phyloP scores from a whole-genome alignment of 805 yeast species.

The Kazachstania bromeliacearum region DNA sequence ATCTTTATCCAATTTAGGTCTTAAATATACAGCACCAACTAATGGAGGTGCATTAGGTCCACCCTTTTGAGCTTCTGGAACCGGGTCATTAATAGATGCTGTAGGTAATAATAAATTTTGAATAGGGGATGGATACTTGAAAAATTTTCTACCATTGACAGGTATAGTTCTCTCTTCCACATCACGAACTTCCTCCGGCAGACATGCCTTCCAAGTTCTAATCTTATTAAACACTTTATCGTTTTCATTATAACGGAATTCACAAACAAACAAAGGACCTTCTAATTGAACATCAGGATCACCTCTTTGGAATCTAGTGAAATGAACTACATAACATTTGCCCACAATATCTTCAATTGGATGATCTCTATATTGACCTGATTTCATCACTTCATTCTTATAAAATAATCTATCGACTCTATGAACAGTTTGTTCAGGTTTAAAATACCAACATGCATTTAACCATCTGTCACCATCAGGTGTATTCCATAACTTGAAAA shows the following conservation, averaged over 20 bases:
- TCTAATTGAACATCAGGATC: conserved; percentile 77
- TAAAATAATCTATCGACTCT: conserved; percentile 81
- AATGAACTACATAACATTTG: conserved; percentile 89
- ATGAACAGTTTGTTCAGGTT: conserved; percentile 97
- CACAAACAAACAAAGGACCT: conserved; percentile 87
- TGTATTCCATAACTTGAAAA: conserved; percentile 84
- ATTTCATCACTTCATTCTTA: conserved; percentile 90
- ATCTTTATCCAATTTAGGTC: conserved; percentile 67
- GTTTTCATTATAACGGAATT: conserved; percentile 83
- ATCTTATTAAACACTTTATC: conserved; percentile 89
- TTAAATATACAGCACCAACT: conserved; percentile 79
- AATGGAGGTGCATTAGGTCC: conserved; percentile 88
- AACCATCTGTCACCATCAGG: conserved; percentile 76
- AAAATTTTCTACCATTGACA: conserved; percentile 54
- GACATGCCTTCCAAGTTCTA: conserved; percentile 96
- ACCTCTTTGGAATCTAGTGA: conserved; percentile 90
- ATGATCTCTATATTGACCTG: conserved; percentile 95
- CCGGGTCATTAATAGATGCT: conserved; percentile 61
- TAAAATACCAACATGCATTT: conserved; percentile 94
- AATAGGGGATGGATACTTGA: conserved; percentile 77
- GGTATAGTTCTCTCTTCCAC: conserved; percentile 72
- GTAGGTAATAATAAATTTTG: conserved; percentile 65
- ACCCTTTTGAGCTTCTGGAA: conserved; percentile 77
- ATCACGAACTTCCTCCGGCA: conserved; percentile 92
- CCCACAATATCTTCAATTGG: conserved; percentile 80